Percentiles rank a stretch among this genome's conserved stretches.
Evolutionary conservation across 768 basidiomycete genomes (phyloP).

Genomic region (Gloeophyllum trabeum): DNA sequence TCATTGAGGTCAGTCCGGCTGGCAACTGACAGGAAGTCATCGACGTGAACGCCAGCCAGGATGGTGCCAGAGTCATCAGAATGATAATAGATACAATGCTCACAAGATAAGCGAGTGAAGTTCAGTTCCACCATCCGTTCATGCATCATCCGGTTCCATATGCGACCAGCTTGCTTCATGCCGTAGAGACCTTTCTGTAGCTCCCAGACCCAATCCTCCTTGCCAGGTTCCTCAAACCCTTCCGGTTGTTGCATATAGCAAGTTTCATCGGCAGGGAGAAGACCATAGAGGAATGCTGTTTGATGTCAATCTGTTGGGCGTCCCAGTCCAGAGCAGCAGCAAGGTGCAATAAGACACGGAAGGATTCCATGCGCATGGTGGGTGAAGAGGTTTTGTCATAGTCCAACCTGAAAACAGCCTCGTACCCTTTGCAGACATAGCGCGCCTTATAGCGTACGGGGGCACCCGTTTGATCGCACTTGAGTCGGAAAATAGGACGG

Average conservation of each 20-base stretch:
- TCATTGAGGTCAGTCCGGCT: neutral
- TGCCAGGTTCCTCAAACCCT: neutral
- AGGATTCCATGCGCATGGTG: neutral
- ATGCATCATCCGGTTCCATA: conserved; percentile 2
- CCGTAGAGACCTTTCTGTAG: neutral
- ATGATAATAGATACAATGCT: conserved; percentile 1
- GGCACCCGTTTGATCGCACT: conserved; percentile 6
- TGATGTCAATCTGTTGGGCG: neutral
- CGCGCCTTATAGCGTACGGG: neutral
- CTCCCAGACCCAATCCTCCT: neutral
- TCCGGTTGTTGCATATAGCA: neutral
- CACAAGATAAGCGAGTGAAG: neutral
- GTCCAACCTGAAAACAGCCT: neutral
- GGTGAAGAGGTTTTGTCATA: neutral
- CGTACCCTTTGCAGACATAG: neutral
- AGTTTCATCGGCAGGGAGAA: neutral
- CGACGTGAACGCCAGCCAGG: conserved; percentile 3
- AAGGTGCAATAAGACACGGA: neutral
- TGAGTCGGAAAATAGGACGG: conserved; percentile 15
- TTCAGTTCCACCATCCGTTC: neutral
- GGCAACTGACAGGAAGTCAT: conserved; percentile 2
- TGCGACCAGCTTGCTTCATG: conserved; percentile 6
- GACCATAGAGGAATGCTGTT: neutral
- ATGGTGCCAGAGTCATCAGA: neutral
- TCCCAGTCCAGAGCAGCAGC: neutral